Evolutionary conservation across 371 early-diverging fungal genomes (phyloP).

Genomic region (Chytridium lagenaria): DNA sequence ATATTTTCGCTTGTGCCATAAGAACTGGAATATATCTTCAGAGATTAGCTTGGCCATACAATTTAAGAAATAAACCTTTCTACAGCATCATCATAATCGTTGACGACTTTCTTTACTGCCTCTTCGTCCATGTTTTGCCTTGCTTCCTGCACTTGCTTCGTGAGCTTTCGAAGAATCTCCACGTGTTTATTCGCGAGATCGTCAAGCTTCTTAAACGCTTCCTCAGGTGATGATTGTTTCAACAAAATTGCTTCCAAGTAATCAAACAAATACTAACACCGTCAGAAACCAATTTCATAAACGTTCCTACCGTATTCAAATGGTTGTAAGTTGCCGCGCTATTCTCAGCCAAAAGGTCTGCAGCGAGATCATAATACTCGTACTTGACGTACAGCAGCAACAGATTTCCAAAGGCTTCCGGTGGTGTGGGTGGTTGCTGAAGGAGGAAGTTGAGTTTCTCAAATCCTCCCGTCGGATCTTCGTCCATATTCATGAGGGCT

Average conservation of each 20-base stretch:
- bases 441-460: conserved; percentile 63
- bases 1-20: conserved; percentile 65
- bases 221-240: conserved; percentile 57
- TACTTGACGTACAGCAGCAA: conserved; percentile 61
- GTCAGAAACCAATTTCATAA: neutral
- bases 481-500: conserved; percentile 62
- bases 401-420: conserved; percentile 63
- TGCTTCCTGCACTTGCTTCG: conserved; percentile 60
- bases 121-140: conserved; percentile 59
- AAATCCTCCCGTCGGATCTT: conserved; percentile 58
- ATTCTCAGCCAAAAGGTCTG: conserved; percentile 62
- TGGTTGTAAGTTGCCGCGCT: conserved; percentile 32
- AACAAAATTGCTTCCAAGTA: conserved; percentile 58
- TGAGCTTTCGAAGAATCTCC: conserved; percentile 54
- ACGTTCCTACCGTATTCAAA: conserved; percentile 45
- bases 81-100: conserved; percentile 59
- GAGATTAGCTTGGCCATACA: neutral
- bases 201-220: conserved; percentile 60
- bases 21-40: conserved; percentile 60
- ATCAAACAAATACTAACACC: conserved; percentile 52
- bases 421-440: conserved; percentile 57
- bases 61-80: too few species aligned
- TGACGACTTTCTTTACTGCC: conserved; percentile 50
- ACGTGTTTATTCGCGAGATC: conserved; percentile 55
- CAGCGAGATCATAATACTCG: conserved; percentile 59